Conservation (phyloP, 371 early-diverging fungal genomes). For the Polyrhizophydium stewartii region DNA sequence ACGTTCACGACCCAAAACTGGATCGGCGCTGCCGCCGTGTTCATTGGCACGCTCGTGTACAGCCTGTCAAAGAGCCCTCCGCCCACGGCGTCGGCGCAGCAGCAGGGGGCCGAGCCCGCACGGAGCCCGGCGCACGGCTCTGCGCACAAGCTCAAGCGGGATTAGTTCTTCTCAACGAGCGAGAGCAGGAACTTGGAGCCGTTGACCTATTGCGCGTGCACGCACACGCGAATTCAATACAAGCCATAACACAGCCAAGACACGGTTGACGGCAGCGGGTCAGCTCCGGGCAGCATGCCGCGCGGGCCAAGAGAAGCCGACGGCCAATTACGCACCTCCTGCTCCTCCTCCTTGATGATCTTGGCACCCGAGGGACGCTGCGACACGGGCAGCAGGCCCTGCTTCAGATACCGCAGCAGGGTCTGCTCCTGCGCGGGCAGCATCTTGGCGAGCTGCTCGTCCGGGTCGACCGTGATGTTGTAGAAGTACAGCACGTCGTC, state of each 20-base stretch:
- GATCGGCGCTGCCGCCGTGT: constrained; percentile 66
- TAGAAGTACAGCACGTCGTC: constrained; percentile 85
- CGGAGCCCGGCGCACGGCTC: too few relatives aligned
- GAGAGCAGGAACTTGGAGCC: constrained; percentile 20
- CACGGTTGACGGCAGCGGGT: too few relatives aligned
- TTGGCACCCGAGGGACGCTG: constrained; percentile 30
- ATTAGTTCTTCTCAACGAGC: constrained; percentile 1
- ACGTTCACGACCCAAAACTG: constrained; percentile 61
- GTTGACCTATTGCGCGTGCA: too few relatives aligned
- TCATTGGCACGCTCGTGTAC: constrained; percentile 76
- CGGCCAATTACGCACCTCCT: too few relatives aligned
- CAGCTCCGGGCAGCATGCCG: too few relatives aligned
- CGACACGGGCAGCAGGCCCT: constrained; percentile 10
- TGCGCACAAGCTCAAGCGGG: background rate
- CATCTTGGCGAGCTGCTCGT: constrained; percentile 61
- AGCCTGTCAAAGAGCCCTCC: background rate
- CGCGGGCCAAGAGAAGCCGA: background rate
- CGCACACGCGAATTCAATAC: too few relatives aligned
- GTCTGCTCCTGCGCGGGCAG: constrained; percentile 69
- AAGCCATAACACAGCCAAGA: too few relatives aligned
- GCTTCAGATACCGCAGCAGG: constrained; percentile 71
- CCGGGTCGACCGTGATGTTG: constrained; percentile 65
- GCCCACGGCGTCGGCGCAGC: too few relatives aligned
- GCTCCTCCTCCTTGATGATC: constrained; percentile 67
- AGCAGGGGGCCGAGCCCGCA: too few relatives aligned